A percentile compares a stretch with the other conserved stretches of the same genome.
These are phyloP conservation scores for Hypoxylon sp. DNA, from an alignment of 2,329 filamentous ascomycete genomes.

Conservation along the genomic window DNA sequence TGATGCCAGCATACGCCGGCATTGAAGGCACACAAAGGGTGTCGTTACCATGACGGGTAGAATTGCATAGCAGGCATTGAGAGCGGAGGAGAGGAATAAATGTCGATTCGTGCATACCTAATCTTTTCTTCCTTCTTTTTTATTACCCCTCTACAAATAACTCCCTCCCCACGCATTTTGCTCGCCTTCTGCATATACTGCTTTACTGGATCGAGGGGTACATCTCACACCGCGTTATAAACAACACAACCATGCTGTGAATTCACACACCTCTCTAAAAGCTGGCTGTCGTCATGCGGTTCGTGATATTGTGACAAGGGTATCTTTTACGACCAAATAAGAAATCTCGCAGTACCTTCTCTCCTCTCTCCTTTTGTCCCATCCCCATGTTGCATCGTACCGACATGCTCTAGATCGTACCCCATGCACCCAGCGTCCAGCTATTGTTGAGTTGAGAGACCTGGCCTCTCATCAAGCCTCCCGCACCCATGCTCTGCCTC, in stretches of 20 bases:
- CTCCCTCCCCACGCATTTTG: too few species aligned
- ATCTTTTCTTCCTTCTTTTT: too few species aligned
- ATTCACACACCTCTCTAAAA: slow-evolving; percentile 4
- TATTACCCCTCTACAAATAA: too few species aligned
- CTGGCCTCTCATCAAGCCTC: slow-evolving; percentile 55
- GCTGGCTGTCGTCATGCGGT: neutral
- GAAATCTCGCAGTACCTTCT: slow-evolving; percentile 9
- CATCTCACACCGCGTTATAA: neutral
- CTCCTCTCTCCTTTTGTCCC: neutral
- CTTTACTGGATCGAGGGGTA: too few species aligned
- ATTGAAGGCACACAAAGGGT: slow-evolving; percentile 41
- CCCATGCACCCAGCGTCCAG: slow-evolving; percentile 72
- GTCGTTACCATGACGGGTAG: slow-evolving; percentile 33
- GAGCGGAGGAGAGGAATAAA: too few species aligned
- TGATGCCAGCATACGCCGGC: slow-evolving; percentile 36
- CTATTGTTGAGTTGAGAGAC: slow-evolving; percentile 51
- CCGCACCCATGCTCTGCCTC: slow-evolving; percentile 70
- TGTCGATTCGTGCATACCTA: too few species aligned
- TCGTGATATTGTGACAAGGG: slow-evolving; percentile 19
- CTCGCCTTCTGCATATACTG: too few species aligned
- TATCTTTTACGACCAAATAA: slow-evolving; percentile 28
- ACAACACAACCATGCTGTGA: neutral
- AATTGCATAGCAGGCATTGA: too few species aligned
- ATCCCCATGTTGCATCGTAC: neutral
- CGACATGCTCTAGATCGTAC: slow-evolving; percentile 51